Conservation (phyloP, 306 rosid species). For the Prunus davidiana region DNA sequence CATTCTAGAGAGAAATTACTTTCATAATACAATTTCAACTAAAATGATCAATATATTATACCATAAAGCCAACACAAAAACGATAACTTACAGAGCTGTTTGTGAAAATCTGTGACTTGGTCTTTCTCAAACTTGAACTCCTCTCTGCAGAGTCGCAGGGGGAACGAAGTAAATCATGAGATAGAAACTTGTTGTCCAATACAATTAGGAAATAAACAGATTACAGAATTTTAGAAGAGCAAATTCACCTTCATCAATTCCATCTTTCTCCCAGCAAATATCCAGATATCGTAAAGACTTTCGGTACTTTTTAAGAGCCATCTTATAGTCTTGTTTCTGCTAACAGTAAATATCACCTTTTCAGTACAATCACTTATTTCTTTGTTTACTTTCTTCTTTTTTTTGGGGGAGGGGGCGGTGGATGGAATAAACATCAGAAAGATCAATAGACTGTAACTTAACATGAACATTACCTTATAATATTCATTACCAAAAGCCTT, state of each 20-base stretch:
- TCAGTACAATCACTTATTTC: not conserved
- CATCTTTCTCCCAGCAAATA: slow-evolving; percentile 94
- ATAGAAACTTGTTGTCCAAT: slow-evolving; percentile 2
- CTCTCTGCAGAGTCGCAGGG: slow-evolving; percentile 48
- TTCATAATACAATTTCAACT: not conserved
- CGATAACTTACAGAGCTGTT: slow-evolving; percentile 80
- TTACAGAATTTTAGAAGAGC: not conserved
- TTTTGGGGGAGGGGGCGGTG: not conserved
- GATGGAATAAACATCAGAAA: not conserved
- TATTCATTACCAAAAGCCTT: slow-evolving; percentile 70
- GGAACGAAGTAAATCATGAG: slow-evolving; percentile 11
- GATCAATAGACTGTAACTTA: not conserved
- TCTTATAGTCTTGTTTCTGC: slow-evolving; percentile 83
- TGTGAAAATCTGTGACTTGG: slow-evolving; percentile 83
- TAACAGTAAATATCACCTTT: not conserved
- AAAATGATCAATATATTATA: not conserved
- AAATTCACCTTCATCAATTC: slow-evolving; percentile 68
- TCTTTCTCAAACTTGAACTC: slow-evolving; percentile 73
- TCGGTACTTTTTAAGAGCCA: slow-evolving; percentile 77
- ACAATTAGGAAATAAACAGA: not conserved
- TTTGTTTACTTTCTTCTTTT: not conserved
- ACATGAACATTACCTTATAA: slow-evolving; percentile 53
- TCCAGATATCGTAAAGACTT: slow-evolving; percentile 82
- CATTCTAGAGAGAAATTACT: not conserved
- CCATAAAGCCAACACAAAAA: slow-evolving; percentile 3